These are phyloP conservation scores for Phytophthora sp. DNA, from an alignment of 352 stramenopile species.

Conservation along the genomic window DNA sequence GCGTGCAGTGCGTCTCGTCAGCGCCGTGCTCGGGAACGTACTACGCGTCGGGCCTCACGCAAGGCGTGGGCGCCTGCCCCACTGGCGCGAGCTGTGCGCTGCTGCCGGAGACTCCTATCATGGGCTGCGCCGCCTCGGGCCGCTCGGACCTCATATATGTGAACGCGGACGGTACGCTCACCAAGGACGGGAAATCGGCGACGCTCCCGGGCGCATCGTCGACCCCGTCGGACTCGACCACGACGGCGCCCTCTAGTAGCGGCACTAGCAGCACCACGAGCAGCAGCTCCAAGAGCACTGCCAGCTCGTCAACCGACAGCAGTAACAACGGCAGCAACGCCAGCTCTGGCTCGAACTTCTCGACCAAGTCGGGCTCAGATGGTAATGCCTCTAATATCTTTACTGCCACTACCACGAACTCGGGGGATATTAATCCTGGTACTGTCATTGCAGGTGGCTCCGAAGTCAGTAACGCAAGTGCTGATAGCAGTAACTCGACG, in stretches of 20 bases:
- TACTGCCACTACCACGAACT: constrained; percentile 8
- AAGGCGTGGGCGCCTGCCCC: constrained; percentile 63
- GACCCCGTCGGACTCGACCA: constrained; percentile 6
- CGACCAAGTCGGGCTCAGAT: constrained; percentile 7
- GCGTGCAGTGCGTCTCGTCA: constrained; percentile 58
- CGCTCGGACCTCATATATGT: constrained; percentile 71
- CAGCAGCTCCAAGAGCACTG: constrained; percentile 15
- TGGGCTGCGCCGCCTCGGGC: constrained; percentile 63
- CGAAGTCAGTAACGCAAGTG: constrained; percentile 13
- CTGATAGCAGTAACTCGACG: constrained; percentile 19
- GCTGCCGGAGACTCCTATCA: constrained; percentile 64
- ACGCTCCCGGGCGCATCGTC: constrained; percentile 20
- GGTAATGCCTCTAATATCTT: constrained; percentile 21
- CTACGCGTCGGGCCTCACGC: constrained; percentile 47
- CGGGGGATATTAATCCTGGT: constrained; percentile 19
- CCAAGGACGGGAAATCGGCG: constrained; percentile 49
- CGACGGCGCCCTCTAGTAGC: constrained; percentile 8
- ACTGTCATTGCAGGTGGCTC: constrained; percentile 37
- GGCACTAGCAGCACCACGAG: constrained; percentile 14
- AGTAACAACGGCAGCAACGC: neutral
- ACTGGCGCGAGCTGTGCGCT: constrained; percentile 60
- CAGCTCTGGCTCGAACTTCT: constrained; percentile 1
- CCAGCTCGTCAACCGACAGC: constrained; percentile 6
- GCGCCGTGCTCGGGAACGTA: constrained; percentile 71
- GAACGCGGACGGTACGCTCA: constrained; percentile 70